Percentiles rank a stretch among this genome's conserved stretches.
Evolutionary conservation across 163 green algal genomes (phyloP).

Genomic region (Volvox carteri): DNA sequence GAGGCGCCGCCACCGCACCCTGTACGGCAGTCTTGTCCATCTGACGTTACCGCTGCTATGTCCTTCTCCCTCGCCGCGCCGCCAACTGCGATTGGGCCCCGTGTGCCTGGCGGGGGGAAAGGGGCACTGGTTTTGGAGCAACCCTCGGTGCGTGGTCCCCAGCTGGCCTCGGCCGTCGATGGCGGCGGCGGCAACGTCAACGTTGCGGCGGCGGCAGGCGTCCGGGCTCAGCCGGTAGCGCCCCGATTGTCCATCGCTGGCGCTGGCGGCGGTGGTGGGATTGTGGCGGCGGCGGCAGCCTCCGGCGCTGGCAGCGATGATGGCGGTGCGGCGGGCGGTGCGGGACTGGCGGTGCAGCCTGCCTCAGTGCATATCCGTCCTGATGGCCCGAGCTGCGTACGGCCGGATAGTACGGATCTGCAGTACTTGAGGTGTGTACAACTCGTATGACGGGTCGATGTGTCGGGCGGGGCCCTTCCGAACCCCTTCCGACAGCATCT

Average conservation of each 20-base stretch:
- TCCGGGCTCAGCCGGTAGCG: too few relatives aligned
- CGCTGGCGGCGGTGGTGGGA: neutral
- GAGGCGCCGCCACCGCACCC: neutral
- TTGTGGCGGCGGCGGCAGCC: constrained; percentile 1
- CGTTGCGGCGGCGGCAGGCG: neutral
- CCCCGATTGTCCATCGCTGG: neutral
- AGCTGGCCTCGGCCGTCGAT: neutral
- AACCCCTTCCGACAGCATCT: neutral
- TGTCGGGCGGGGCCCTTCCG: neutral
- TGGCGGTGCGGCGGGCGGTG: neutral
- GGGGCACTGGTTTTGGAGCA: neutral
- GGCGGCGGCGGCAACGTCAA: neutral
- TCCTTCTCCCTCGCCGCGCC: constrained; percentile 34
- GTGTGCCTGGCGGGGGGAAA: too few relatives aligned
- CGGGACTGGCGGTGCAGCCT: too few relatives aligned
- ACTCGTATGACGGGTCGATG: neutral
- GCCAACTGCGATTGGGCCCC: neutral
- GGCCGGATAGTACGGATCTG: constrained; percentile 22
- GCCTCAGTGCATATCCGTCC: neutral
- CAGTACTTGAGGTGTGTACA: constrained; percentile 32
- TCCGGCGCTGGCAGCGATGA: neutral
- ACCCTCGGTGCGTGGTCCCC: neutral
- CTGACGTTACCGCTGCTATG: constrained; percentile 38
- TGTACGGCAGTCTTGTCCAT: neutral
- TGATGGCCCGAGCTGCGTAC: neutral